Base-by-base conservation (phyloP, 2,329 filamentous ascomycete species). In the Talaromyces marneffei region DNA sequence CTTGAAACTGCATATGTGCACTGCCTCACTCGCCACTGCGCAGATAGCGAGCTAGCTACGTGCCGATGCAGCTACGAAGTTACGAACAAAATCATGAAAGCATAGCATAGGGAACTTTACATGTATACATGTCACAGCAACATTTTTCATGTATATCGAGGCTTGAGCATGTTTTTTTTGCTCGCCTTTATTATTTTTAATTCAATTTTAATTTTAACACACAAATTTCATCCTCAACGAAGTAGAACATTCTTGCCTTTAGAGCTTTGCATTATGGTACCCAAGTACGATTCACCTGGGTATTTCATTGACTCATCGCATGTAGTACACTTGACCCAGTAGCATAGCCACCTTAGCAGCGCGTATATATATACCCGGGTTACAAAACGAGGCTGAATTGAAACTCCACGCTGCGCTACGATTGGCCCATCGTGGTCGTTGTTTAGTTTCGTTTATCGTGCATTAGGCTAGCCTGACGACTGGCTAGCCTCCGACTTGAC, bases 111-210 rank as follows among this genome's bases (percentile, higher is more conserved):
- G 9, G 14, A 31, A 42, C 27, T 31, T n/a, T 35, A 40, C 39
- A 57, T 57, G 42, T 50, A 40, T 33, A 29, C 55, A 35, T 57
- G 55, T 57, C 55, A 37, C 42, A 6, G n/a, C 40, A 40, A 57
- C 55, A 48, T 16, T 25, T 23, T n/a, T 46, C 18, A 42, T 53
- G 52, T 55, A 55, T 29, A 55, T 40, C 27, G 33, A 54, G 52
- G 23, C 12, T 54, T 54, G 52, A 55, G 52, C 52, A 55, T 40
- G 23, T 1, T 27, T 16, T 18, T n/a, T 7, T 55, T 55, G 52
- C 52, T 55, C 35, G 20, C 35, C 20, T 7, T 55, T 33, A 29
- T 27, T 27, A 54, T 18, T 25, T 18, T 29, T 18, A 40, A 23
- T 23, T 52, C n/a, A 35, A 33, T 14, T 8, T n/a, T 29, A 33